phyloP scores from a whole-genome alignment of 495 filamentous ascomycete species.

The Xylaria longipes region DNA sequence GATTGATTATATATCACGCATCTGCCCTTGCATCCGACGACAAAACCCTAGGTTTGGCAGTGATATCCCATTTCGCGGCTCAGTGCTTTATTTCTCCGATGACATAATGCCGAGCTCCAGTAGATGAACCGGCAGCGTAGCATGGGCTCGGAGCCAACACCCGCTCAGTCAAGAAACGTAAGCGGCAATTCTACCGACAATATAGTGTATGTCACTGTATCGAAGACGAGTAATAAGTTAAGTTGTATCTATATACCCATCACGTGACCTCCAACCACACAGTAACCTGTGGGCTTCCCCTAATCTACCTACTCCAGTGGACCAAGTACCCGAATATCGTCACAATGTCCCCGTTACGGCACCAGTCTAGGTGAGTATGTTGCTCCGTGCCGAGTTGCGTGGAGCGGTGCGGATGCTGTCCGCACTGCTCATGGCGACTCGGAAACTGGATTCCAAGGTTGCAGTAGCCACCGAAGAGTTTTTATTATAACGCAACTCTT shows the following conservation, averaged over 20 bases:
- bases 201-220: no score
- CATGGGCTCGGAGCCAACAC: not conserved
- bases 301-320: no score
- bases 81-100: not conserved
- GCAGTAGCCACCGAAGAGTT: not conserved
- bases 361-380: not conserved
- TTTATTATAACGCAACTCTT: not conserved
- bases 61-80: not conserved
- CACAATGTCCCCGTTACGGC: not conserved
- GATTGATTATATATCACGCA: slow-evolving; percentile 3
- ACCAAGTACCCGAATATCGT: not conserved
- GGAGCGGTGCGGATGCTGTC: slow-evolving; percentile 10
- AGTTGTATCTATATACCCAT: not conserved
- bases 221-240: no score
- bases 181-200: not conserved
- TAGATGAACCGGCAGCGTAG: not conserved
- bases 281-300: not conserved
- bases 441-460: not conserved
- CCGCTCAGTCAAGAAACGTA: not conserved
- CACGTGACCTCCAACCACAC: not conserved
- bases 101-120: not conserved
- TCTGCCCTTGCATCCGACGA: slow-evolving; percentile 12
- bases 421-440: not conserved
- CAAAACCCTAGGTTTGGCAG: not conserved
- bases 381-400: not conserved